Conservation (phyloP, 441 rosid genomes). For the Erysimum pusillum region DNA sequence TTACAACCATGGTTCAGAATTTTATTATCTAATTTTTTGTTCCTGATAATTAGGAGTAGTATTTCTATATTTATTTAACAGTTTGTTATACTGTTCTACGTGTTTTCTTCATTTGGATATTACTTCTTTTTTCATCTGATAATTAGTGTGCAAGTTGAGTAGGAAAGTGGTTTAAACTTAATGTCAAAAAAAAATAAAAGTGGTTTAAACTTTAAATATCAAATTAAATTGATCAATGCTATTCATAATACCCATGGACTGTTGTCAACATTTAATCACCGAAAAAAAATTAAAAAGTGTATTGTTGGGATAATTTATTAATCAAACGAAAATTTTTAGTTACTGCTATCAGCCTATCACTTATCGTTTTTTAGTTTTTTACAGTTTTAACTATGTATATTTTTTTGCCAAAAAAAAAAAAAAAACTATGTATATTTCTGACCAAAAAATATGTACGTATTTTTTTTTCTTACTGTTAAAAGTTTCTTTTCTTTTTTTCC, state of each 20-base stretch:
- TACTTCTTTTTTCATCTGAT: neutral
- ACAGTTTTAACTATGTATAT: too few relatives aligned
- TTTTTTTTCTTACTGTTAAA: neutral
- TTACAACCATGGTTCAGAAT: neutral
- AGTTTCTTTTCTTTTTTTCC: too few relatives aligned
- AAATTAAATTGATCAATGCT: neutral
- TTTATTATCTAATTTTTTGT: neutral
- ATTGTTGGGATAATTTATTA: neutral
- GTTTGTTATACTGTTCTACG: neutral
- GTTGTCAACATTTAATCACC: neutral
- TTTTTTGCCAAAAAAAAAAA: too few relatives aligned
- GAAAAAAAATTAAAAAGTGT: too few relatives aligned
- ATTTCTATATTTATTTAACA: neutral
- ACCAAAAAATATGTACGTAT: neutral
- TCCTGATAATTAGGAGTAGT: neutral
- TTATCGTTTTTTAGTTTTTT: too few relatives aligned
- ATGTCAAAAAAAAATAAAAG: neutral
- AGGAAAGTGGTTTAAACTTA: neutral
- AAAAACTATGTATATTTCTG: too few relatives aligned
- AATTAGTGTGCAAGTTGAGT: neutral
- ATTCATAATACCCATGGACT: neutral
- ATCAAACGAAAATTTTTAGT: neutral
- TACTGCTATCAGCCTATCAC: too few relatives aligned
- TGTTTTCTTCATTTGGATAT: neutral
- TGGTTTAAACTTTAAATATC: neutral